Conservation (phyloP, 345 rosid genomes). For the Gossypium australe region DNA sequence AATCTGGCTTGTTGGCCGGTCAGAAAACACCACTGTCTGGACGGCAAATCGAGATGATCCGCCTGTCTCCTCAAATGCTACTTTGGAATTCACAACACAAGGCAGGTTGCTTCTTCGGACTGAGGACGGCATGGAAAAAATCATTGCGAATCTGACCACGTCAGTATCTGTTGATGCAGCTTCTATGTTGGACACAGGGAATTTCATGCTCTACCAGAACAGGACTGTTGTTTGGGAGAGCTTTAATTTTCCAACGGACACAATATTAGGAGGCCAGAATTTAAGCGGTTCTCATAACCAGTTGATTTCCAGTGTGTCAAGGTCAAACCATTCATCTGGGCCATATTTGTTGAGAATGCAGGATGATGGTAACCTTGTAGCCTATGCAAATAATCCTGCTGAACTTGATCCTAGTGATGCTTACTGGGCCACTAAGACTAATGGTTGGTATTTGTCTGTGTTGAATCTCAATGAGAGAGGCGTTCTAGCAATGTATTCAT, state of each 20-base stretch:
- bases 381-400: constrained; percentile 12
- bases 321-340: constrained; percentile 10
- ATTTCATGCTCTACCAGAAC: constrained; percentile 26
- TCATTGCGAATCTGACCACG: too few species aligned
- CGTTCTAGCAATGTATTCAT: neutral
- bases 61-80: neutral
- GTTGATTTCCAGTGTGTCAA: constrained; percentile 17
- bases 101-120: neutral
- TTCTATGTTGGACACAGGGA: constrained; percentile 21
- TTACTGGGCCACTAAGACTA: neutral
- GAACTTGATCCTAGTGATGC: neutral
- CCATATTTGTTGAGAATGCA: constrained; percentile 15
- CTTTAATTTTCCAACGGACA: constrained; percentile 33
- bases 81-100: neutral
- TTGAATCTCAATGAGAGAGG: constrained; percentile 18
- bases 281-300: neutral
- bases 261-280: constrained; percentile 34
- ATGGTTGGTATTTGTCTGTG: neutral
- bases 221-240: constrained; percentile 29
- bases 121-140: neutral
- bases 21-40: neutral
- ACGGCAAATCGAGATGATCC: constrained; percentile 5
- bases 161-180: neutral
- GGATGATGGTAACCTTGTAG: constrained; percentile 11
- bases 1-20: constrained; percentile 18